Evolutionary conservation across 495 filamentous ascomycete species (phyloP).

Genomic region (Sporormia fimetaria): DNA sequence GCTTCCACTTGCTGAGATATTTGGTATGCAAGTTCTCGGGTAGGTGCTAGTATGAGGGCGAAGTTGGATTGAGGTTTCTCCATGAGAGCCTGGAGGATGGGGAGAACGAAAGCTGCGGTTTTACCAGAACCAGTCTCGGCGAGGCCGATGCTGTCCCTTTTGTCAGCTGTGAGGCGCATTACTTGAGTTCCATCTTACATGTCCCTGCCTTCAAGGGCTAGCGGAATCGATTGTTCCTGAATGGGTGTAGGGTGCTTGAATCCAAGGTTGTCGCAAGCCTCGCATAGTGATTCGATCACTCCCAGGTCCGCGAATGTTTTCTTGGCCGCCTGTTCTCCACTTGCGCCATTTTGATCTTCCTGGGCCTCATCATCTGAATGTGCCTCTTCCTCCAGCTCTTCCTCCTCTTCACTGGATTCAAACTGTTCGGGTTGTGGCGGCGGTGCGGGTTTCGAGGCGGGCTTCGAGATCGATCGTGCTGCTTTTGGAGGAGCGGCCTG

Average conservation of each 20-base stretch:
- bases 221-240: conserved; percentile 43
- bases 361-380: conserved; percentile 7
- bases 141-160: conserved; percentile 55
- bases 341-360: conserved; percentile 11
- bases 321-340: conserved; percentile 3
- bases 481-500: not conserved
- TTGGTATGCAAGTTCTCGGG: conserved; percentile 83
- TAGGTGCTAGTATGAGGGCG: conserved; percentile 76
- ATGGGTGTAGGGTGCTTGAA: conserved; percentile 60
- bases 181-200: conserved; percentile 30
- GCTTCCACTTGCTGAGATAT: conserved; percentile 76
- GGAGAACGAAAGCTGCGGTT: conserved; percentile 81
- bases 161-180: not conserved
- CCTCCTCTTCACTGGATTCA: conserved; percentile 11
- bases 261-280: conserved; percentile 68
- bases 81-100: conserved; percentile 63
- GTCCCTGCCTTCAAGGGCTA: conserved; percentile 71
- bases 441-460: not conserved
- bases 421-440: conserved; percentile 4
- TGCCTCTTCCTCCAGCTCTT: conserved; percentile 7
- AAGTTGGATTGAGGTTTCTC: conserved; percentile 69
- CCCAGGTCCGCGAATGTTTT: conserved; percentile 78
- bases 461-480: not conserved
- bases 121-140: conserved; percentile 94
- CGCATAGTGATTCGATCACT: conserved; percentile 74